Evolutionary conservation across 208 protist genomes (phyloP), one percentile per base, ranked within the genome.

Genomic region (Ichthyophonus hoferi): DNA sequence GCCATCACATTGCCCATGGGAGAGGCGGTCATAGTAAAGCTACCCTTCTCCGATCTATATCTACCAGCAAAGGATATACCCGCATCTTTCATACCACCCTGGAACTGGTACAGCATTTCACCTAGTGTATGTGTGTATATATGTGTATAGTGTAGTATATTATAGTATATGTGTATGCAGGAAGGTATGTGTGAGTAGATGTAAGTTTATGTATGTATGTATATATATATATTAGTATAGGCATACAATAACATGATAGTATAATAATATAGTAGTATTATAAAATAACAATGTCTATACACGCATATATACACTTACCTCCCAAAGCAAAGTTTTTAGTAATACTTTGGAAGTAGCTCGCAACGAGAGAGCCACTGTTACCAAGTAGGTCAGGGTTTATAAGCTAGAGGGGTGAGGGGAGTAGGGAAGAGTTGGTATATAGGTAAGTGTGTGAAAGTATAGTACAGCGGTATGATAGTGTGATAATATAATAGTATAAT

Each of bases 301-400:
- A 76, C 50, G 31, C 50, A 76, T 14, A 76, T n/a, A 76, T 31
- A 76, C 38, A 85, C 24, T 33, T 58, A 85, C 81, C 81, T 85
- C 81, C 81, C 12, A 85, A 12, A 38, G 87, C 77, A 14, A 90
- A 33, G 38, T 31, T 76, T 34, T 1, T 31, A n/a, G 88, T 90
- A 3, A 90, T 42, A 14, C 35, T 67, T 40, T 90, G 88, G 34
- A 82, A 58, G 43, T 90, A 90, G 79, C 58, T 90, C 39, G 79
- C 79, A 33, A 90, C 12, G 14, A 82, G 42, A 1, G 82, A 76
- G 0, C 88, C 88, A 39, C 7, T 78, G 12, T 86, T 42, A 38
- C 41, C 39, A 3, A 90, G 2, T 2, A 86, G 1, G 42, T 86
- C 43, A 33, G 88, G 79, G 41, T 90, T 90, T 39, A 90, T 79